Base-by-base conservation (phyloP, 805 yeast species). In the Metschnikowia proteae region DNA sequence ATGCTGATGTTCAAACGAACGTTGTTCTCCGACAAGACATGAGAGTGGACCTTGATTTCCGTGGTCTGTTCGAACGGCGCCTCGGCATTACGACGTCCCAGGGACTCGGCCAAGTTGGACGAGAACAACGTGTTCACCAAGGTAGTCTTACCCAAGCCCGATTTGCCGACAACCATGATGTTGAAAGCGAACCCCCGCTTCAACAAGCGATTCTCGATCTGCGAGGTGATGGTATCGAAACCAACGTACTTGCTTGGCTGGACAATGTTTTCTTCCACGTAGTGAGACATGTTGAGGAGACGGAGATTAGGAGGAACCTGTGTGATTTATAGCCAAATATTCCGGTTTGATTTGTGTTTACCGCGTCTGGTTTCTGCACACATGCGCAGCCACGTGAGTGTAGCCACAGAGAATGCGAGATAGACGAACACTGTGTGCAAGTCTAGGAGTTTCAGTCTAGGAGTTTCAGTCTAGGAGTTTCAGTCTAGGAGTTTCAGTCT, bases 111-210 rank as follows among this genome's bases (percentile, higher is more conserved):
- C 63, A 94, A 75, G 59, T 83, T 89, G 7, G 96, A 78, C 8
- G 96, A 82, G 64, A 94, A 94, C 54, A 94, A 74, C 6, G 98
- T 88, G 73, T 94, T 94, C 56, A 94, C 79, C 57, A 94, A 70
- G 0, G 99, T 94, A 47, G 96, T 82, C 69, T 94, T 94, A 50
- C 99, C 99, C 59, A 94, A 78, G 2, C 99, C 99, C 7, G 96
- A 86, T 55, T 71, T 61, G 45, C 95, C 99, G 42, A 92, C 98
- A 43, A 88, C 85, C 94, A 94, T 90, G 43, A 94, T 71, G 64
- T 94, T 94, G 71, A 94, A 86, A 64, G 89, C 92, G 71, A 94
- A 94, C 3, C 99, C 99, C 60, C 91, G 79, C 68, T 89, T 91
- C 67, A 94, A 76, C 59, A 94, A 74, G 58, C 97, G 82, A 67